Percentiles rank a stretch among this genome's conserved stretches.
Evolutionary conservation across 352 stramenopile genomes (phyloP).

Genomic region (Stramenopiles sp.): DNA sequence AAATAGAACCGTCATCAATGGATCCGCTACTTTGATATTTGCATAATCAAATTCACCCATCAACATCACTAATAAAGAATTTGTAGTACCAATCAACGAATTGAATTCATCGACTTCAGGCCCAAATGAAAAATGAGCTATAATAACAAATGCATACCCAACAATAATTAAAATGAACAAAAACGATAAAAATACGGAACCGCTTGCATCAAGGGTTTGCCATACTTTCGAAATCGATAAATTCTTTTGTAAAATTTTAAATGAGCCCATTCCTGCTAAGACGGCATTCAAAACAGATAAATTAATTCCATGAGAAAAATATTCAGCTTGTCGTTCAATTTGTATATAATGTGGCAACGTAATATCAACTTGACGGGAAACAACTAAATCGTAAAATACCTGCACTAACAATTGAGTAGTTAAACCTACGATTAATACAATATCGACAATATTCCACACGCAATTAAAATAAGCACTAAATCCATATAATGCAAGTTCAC

Average conservation of each 20-base stretch:
- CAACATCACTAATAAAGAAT: not conserved
- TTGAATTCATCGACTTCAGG: not conserved
- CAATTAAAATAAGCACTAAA: not conserved
- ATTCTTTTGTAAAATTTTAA: constrained; percentile 3
- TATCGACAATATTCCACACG: not conserved
- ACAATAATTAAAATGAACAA: not conserved
- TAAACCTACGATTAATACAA: not conserved
- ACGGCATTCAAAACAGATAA: not conserved
- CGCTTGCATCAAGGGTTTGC: not conserved
- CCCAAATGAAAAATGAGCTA: constrained; percentile 6
- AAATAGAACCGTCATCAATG: not conserved
- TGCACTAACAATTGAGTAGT: not conserved
- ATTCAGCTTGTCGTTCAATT: not conserved
- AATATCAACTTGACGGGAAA: not conserved
- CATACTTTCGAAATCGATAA: constrained; percentile 5
- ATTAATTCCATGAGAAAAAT: not conserved
- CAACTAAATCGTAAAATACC: not conserved
- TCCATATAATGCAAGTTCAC: not conserved
- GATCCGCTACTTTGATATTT: not conserved
- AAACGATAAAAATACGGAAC: constrained; percentile 3
- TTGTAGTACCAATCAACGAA: not conserved
- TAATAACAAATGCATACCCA: not conserved
- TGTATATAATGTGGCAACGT: not conserved
- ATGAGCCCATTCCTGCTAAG: not conserved
- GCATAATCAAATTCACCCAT: not conserved